Evolutionary conservation across 768 basidiomycete species (phyloP).

Genomic region (Lentinus tigrinus): DNA sequence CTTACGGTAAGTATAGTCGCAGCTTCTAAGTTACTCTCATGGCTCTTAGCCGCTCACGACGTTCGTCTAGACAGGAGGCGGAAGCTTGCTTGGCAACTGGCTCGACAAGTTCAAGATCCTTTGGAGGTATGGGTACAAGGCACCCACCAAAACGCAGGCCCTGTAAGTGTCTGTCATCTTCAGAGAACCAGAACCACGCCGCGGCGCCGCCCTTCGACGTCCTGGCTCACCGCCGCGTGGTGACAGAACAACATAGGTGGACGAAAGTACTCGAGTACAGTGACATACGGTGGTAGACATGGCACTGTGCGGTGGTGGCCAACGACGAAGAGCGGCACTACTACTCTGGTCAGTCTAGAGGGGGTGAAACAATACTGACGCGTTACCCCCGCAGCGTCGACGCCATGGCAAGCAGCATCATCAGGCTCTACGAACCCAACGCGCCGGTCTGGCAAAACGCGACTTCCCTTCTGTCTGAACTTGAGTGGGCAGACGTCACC

Average conservation of each 20-base stretch:
- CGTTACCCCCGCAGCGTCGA: slow-evolving; percentile 49
- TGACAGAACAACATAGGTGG: no score
- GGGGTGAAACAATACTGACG: no score
- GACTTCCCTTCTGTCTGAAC: slow-evolving; percentile 47
- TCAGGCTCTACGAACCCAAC: slow-evolving; percentile 52
- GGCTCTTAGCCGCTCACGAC: slow-evolving; percentile 18
- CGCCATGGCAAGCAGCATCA: slow-evolving; percentile 49
- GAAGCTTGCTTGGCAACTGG: slow-evolving; percentile 42
- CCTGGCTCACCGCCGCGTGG: no score
- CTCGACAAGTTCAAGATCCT: slow-evolving; percentile 73
- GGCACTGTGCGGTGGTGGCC: background rate
- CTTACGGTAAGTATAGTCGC: slow-evolving; percentile 47
- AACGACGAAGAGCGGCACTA: no score
- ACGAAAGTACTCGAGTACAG: no score
- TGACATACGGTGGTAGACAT: background rate
- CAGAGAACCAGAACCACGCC: no score
- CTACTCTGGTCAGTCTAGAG: no score
- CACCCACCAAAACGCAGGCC: slow-evolving; percentile 55
- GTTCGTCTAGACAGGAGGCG: slow-evolving; percentile 30
- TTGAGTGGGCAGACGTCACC: slow-evolving; percentile 51
- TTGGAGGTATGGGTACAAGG: slow-evolving; percentile 71
- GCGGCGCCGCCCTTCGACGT: no score
- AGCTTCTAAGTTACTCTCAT: background rate
- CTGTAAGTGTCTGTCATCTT: slow-evolving; percentile 52
- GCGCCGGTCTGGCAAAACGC: slow-evolving; percentile 66